Evolutionary conservation across 2,329 filamentous ascomycete species (phyloP).

Genomic region (Beauveria pseudobassiana): DNA sequence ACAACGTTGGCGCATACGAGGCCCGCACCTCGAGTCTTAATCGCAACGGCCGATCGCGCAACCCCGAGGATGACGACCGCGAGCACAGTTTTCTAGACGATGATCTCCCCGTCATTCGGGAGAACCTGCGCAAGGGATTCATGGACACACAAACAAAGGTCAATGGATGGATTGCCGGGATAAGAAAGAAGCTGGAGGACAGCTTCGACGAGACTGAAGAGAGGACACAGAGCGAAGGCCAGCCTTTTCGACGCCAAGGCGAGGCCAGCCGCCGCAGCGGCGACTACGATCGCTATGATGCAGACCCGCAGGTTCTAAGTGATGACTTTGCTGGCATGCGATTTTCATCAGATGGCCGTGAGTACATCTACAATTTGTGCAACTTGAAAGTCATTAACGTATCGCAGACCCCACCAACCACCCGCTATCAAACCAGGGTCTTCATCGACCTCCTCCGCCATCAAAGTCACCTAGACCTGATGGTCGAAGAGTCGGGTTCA

Average conservation of each 20-base stretch:
- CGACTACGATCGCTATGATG: slow-evolving; percentile 89
- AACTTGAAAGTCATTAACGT: slow-evolving; percentile 12
- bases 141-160: slow-evolving; percentile 88
- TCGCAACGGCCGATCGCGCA: slow-evolving; percentile 29
- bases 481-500: slow-evolving; percentile 49
- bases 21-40: slow-evolving; percentile 43
- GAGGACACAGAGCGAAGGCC: slow-evolving; percentile 21
- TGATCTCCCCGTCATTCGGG: slow-evolving; percentile 84
- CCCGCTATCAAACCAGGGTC: slow-evolving; percentile 65
- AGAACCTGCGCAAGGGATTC: slow-evolving; percentile 92
- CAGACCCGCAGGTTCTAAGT: slow-evolving; percentile 80
- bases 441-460: slow-evolving; percentile 63
- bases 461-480: slow-evolving; percentile 45
- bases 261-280: slow-evolving; percentile 65
- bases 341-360: slow-evolving; percentile 55
- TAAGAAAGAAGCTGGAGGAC: slow-evolving; percentile 92
- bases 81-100: slow-evolving; percentile 94
- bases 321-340: slow-evolving; percentile 78
- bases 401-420: slow-evolving; percentile 37
- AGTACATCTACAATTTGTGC: slow-evolving; percentile 22
- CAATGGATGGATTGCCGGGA: slow-evolving; percentile 82
- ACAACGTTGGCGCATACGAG: slow-evolving; percentile 53
- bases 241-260: slow-evolving; percentile 42
- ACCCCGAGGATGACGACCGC: slow-evolving; percentile 47
- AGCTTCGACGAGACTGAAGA: slow-evolving; percentile 67